Evolutionary conservation across 2,329 filamentous ascomycete genomes (phyloP).

Genomic region (Bipolaris bicolor): DNA sequence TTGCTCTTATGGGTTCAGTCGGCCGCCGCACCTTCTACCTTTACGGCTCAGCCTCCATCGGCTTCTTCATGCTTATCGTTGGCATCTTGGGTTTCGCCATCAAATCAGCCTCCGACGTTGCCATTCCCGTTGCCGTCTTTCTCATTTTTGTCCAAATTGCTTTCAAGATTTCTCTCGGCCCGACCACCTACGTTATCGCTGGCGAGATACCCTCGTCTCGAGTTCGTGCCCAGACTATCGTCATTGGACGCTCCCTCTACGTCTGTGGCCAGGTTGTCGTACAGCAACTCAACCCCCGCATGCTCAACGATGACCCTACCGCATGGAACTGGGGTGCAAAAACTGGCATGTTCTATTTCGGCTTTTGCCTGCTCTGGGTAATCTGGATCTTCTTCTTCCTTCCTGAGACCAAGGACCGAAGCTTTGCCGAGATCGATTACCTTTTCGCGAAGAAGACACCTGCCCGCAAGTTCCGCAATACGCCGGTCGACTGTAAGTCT

Average conservation of each 20-base stretch:
- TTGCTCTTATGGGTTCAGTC: constrained; percentile 77
- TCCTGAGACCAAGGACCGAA: constrained; percentile 47
- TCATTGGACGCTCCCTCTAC: constrained; percentile 63
- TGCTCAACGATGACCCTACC: constrained; percentile 19
- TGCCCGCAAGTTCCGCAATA: constrained; percentile 15
- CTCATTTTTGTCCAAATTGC: constrained; percentile 24
- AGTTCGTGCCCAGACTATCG: constrained; percentile 85
- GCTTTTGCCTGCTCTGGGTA: constrained; percentile 26
- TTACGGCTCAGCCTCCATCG: constrained; percentile 19
- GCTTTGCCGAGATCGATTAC: constrained; percentile 49
- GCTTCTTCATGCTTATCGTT: constrained; percentile 5
- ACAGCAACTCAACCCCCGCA: constrained; percentile 20
- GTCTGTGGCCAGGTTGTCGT: constrained; percentile 43
- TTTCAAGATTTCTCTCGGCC: constrained; percentile 63
- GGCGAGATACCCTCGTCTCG: constrained; percentile 80
- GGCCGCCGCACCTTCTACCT: constrained; percentile 64
- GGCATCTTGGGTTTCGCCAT: constrained; percentile 22
- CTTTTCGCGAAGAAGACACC: constrained; percentile 42
- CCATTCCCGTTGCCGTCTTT: constrained; percentile 22
- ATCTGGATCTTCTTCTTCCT: constrained; percentile 45
- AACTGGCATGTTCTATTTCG: constrained; percentile 21
- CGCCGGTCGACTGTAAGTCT: constrained; percentile 21
- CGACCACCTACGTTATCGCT: constrained; percentile 84
- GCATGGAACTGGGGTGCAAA: constrained; percentile 21
- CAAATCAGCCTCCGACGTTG: constrained; percentile 13